Percentiles rank a stretch among this genome's conserved stretches.
Evolutionary conservation across 2,329 filamentous ascomycete genomes (phyloP).

Genomic region (Meredithiella fracta): DNA sequence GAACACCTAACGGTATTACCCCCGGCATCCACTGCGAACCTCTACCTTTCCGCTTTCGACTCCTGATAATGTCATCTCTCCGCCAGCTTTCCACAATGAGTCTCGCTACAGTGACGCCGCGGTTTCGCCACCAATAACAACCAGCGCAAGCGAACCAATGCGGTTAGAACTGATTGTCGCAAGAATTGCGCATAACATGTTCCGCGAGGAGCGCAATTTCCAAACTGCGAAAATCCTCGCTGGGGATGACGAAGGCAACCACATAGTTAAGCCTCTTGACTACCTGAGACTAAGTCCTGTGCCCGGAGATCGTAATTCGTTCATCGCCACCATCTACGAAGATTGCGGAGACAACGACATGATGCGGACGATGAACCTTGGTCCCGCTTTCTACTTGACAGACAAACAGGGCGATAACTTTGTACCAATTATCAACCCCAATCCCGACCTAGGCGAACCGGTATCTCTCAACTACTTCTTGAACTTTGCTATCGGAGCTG

Average conservation of each 20-base stretch:
- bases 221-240: constrained; percentile 64
- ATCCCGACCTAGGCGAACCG: constrained; percentile 36
- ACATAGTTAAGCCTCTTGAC: constrained; percentile 69
- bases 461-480: constrained; percentile 64
- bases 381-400: constrained; percentile 53
- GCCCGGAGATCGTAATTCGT: constrained; percentile 50
- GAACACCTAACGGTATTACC: constrained; percentile 26
- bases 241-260: constrained; percentile 55
- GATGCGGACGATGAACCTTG: constrained; percentile 54
- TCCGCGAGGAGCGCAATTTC: constrained; percentile 75
- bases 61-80: constrained; percentile 17
- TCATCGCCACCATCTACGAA: constrained; percentile 70
- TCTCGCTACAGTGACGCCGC: constrained; percentile 24
- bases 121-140: constrained; percentile 21
- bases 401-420: constrained; percentile 35
- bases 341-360: constrained; percentile 61
- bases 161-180: constrained; percentile 57
- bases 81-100: constrained; percentile 22
- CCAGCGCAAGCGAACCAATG: constrained; percentile 19
- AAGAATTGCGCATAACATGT: constrained; percentile 62
- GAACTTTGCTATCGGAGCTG: constrained; percentile 78
- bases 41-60: constrained; percentile 8
- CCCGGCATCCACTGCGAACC: constrained; percentile 23
- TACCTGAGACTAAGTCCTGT: constrained; percentile 54
- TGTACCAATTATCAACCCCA: constrained; percentile 27